A percentile compares a stretch with the other conserved stretches of the same genome.
Conservation (phyloP, 257 asterid genomes). For the Solanum appendiculatum region DNA sequence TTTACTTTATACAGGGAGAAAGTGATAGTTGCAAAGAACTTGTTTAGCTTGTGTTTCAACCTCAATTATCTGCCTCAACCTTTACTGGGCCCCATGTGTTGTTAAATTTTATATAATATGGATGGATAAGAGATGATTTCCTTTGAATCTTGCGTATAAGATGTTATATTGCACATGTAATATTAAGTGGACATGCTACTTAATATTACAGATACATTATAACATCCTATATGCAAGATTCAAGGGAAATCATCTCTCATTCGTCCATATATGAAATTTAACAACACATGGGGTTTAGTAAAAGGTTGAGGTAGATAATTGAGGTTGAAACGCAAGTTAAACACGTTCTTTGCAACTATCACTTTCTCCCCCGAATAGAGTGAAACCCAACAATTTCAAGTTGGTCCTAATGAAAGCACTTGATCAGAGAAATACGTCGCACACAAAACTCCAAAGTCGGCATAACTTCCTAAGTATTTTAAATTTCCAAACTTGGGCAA, state of each 20-base stretch:
- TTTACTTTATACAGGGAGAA: no score
- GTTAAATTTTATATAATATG: no score
- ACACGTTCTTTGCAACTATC: neutral
- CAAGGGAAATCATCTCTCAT: neutral
- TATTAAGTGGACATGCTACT: no score
- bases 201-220: neutral
- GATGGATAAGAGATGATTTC: no score
- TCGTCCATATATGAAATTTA: neutral
- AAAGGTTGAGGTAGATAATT: neutral
- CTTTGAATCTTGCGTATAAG: no score
- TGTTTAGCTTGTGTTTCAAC: no score
- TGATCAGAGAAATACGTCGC: neutral
- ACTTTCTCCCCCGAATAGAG: neutral
- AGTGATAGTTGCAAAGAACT: no score
- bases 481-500: slow-evolving; percentile 4
- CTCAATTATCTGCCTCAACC: no score
- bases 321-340: neutral
- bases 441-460: slow-evolving; percentile 16
- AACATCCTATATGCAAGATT: neutral
- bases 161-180: no score
- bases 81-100: no score
- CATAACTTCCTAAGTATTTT: slow-evolving; percentile 1
- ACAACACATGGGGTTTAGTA: neutral
- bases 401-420: neutral
- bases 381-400: neutral